Base-by-base conservation (phyloP, 306 rosid genomes). In the Cucurbita moschata region DNA sequence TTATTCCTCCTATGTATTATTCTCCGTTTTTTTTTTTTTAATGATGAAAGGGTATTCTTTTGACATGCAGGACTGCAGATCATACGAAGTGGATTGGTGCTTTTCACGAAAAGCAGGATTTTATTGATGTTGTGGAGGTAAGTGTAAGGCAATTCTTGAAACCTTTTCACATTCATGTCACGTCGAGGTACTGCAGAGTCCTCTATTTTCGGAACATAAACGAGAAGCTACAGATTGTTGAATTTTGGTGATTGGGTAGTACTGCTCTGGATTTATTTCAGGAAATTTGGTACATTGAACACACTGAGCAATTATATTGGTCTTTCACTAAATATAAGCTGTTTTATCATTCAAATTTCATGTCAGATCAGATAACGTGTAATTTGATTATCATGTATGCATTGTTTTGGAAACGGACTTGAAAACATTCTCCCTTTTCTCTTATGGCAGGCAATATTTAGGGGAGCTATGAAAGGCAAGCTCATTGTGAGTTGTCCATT, bases 381-480 rank as follows among this genome's bases (percentile, higher is more conserved):
- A 66, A 42, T 23, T 11, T 66, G 26, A 10, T 59, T 59, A 5
- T 5, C 66, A 26, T 59, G 66, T 5, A 61, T 61, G 18, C 15
- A 30, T 61, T 6, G 38, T 65, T 19, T 65, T 43, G 71, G 38
- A 43, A 65, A 65, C 37, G 10, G 30, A 65, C 16, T 59, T 59
- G 42, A 5, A 12, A 59, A 23, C 14, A 49, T 54, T 30, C 35
- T 37, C 38, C 18, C 5, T 2, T 26, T 73, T 74, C 26, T 74
- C 14, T 67, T 19, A 11, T 66, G 52, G 71, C 86, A 90, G 92
- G 90, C 95, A 73, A 86, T 88, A 80, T 92, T 82, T 73, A 86
- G 96, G 77, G 95, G 96, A 75, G 95, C 92, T 5, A 89, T 92
- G 96, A 89, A 88, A 46, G 96, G 96, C 55, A 92, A 92, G 83